Conservation (phyloP, 140 eudicot species). For the Stevia rebaudiana region DNA sequence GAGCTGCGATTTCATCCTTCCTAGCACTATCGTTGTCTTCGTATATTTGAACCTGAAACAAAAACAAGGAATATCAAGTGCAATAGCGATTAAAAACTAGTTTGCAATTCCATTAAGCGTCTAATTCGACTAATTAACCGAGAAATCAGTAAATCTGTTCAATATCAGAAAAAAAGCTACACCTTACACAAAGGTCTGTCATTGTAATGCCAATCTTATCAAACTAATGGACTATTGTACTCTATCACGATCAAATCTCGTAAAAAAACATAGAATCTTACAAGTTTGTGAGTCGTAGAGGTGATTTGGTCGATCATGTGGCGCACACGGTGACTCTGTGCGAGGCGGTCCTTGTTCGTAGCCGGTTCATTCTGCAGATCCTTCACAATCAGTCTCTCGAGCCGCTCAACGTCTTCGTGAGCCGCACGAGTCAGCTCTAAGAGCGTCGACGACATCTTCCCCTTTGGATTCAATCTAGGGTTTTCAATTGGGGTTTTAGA, state of each 20-base stretch:
- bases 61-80: conserved; percentile 13
- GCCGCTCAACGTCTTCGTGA: conserved; percentile 92
- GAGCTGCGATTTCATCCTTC: conserved; percentile 95
- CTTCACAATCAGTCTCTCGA: conserved; percentile 68
- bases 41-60: conserved; percentile 63
- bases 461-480: conserved; percentile 28
- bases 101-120: not conserved
- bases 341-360: conserved; percentile 70
- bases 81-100: not conserved
- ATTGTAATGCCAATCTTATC: not conserved
- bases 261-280: conserved; percentile 12
- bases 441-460: conserved; percentile 81
- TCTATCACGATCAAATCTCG: not conserved
- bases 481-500: conserved; percentile 26
- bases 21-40: conserved; percentile 85
- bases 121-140: not conserved
- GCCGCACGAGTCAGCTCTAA: conserved; percentile 90
- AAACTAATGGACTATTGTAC: not conserved
- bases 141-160: not conserved
- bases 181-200: not conserved
- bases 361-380: conserved; percentile 90
- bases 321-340: conserved; percentile 94
- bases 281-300: conserved; percentile 69
- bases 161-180: not conserved
- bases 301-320: conserved; percentile 73